Base-by-base conservation (phyloP, 768 basidiomycete genomes). In the Pleurotus eryngii region DNA sequence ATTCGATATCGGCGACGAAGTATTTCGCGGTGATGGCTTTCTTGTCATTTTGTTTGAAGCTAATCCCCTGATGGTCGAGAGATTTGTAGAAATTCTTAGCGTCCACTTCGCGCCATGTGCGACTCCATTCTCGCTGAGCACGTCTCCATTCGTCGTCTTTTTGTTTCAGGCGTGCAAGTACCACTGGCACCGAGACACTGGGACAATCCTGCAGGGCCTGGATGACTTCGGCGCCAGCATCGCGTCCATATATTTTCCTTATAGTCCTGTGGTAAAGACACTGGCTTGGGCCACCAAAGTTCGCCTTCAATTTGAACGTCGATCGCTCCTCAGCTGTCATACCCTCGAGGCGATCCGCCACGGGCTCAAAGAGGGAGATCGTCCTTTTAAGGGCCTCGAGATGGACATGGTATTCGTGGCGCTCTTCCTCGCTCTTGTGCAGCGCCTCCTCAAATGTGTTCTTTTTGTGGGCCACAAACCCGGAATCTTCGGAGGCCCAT, bases 111-210 rank as follows among this genome's bases (percentile, higher is more conserved):
- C 94, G 81, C 97, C 97, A 98, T 14, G 94, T 95, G 59, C 90
- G 83, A 73, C 89, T 92, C 93, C 94, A 98, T 71, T 98, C 95
- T 26, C 96, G 81, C 70, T 95, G 92, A 26, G 90, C 86, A 30
- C 92, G 81, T 66, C 92, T 86, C 97, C 97, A 99, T 68, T 99
- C 97, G 59, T 97, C 95, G 69, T 98, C 92, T 71, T 95, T 97
- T 68, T 86, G 85, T 75, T 92, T 95, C 46, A 99, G 77, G 8
- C 97, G 85, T 43, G 82, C 77, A 2, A 98, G 82, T 5, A 98
- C 92, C 58, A 98, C 92, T 1, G 96, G 95, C 7, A 98, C 87
- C 1, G 95, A 86, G 48, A 95, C 87, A 46, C 82, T 85, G 0
- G 97, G 97, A 63, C 86, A 89, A 46, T 98, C 95, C 71, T 98